Conservation (phyloP, 805 yeast genomes). For the Priceomyces haplophilus region DNA sequence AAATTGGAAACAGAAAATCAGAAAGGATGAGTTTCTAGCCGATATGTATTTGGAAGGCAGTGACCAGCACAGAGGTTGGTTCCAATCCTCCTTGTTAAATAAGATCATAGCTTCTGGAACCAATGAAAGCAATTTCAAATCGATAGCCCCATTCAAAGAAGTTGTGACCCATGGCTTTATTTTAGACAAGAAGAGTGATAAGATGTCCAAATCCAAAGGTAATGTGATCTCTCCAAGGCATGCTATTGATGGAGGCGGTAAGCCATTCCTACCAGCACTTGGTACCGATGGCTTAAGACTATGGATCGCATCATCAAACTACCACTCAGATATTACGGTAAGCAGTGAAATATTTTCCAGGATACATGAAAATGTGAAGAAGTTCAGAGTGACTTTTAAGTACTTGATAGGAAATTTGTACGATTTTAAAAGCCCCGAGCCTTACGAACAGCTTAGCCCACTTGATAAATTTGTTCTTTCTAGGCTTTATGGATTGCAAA, state of each 20-base stretch:
- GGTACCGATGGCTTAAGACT: constrained; percentile 91
- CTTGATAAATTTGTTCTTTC: constrained; percentile 66
- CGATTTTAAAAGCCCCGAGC: constrained; percentile 36
- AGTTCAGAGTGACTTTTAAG: constrained; percentile 75
- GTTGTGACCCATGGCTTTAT: constrained; percentile 93
- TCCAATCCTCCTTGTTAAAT: constrained; percentile 87
- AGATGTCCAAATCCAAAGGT: constrained; percentile 93
- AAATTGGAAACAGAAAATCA: constrained; percentile 33
- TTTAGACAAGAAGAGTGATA: constrained; percentile 77
- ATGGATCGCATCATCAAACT: constrained; percentile 88
- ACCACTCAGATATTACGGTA: constrained; percentile 72
- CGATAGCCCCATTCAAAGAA: constrained; percentile 59
- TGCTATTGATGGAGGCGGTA: constrained; percentile 58
- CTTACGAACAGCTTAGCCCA: constrained; percentile 30
- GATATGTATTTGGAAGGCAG: constrained; percentile 93
- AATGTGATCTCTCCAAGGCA: constrained; percentile 71
- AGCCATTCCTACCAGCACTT: constrained; percentile 50
- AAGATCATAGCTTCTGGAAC: constrained; percentile 58
- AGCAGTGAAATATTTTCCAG: constrained; percentile 71
- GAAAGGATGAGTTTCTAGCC: constrained; percentile 39
- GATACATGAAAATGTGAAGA: constrained; percentile 77
- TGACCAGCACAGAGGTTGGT: constrained; percentile 99
- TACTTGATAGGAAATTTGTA: constrained; percentile 77
- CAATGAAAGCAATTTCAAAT: constrained; percentile 24
- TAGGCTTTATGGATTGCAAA: constrained; percentile 48